Percentiles rank a stretch among this genome's conserved stretches.
Conservation (phyloP, 371 early-diverging fungal species). For the Mortierella sp. region DNA sequence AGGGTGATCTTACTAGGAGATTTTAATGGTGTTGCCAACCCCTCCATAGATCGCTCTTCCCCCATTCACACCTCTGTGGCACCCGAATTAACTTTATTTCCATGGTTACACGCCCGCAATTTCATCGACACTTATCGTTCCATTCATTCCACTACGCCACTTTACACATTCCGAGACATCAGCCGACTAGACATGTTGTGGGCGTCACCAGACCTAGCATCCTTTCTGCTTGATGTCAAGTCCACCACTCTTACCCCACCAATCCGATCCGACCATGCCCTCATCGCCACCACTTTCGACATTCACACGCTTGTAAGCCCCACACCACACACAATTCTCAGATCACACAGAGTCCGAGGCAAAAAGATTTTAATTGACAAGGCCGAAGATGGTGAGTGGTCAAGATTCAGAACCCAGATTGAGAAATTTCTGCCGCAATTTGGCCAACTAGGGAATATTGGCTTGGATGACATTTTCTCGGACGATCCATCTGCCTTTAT, state of each 20-base stretch:
- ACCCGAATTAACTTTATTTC: conserved; percentile 10
- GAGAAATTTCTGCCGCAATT: not conserved
- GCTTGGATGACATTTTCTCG: not conserved
- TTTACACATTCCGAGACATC: conserved; percentile 5
- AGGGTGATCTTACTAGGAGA: conserved; percentile 14
- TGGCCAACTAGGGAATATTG: not conserved
- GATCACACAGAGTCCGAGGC: not conserved
- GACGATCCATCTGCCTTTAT: not conserved
- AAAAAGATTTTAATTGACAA: conserved; percentile 7
- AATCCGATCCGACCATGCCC: conserved; percentile 7
- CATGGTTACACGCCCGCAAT: not conserved
- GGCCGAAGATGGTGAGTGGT: not conserved
- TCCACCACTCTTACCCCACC: not conserved
- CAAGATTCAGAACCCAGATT: not conserved
- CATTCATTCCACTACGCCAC: not conserved
- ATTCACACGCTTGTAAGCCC: conserved; percentile 3
- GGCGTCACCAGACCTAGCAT: not conserved
- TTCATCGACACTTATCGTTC: conserved; percentile 14
- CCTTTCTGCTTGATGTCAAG: not conserved
- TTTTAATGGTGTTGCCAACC: conserved; percentile 27
- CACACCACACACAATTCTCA: not conserved
- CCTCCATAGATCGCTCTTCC: conserved; percentile 10
- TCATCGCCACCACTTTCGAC: not conserved
- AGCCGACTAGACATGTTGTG: conserved; percentile 24
- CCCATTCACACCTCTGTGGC: not conserved